Evolutionary conservation across 306 rosid species (phyloP).

Genomic region (Citrullus colocynthis): DNA sequence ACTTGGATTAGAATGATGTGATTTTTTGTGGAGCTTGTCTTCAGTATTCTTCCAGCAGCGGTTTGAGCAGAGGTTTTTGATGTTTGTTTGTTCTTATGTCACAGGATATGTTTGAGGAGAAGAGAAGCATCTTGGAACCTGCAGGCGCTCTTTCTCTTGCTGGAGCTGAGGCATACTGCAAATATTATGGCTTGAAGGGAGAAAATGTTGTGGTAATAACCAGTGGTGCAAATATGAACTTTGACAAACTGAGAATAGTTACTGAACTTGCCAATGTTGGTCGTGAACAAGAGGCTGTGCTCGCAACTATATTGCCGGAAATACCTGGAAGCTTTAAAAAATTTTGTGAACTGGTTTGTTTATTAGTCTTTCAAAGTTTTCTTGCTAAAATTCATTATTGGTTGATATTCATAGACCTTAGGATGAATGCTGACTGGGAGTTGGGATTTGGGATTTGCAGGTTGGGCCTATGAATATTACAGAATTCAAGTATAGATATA

Average conservation of each 20-base stretch:
- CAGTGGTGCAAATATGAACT: slow-evolving; percentile 98
- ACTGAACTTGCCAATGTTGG: slow-evolving; percentile 97
- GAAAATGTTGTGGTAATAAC: slow-evolving; percentile 72
- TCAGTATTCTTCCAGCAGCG: neutral
- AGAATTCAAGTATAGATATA: slow-evolving; percentile 78
- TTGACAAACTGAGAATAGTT: slow-evolving; percentile 75
- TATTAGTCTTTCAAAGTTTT: neutral
- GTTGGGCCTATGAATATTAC: slow-evolving; percentile 77
- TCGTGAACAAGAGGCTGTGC: slow-evolving; percentile 82
- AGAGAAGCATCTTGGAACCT: slow-evolving; percentile 87
- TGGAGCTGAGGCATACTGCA: slow-evolving; percentile 98
- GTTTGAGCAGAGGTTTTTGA: neutral
- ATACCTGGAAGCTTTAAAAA: slow-evolving; percentile 78
- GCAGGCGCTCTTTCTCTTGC: slow-evolving; percentile 98
- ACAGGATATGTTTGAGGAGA: slow-evolving; percentile 99
- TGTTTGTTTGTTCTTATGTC: slow-evolving; percentile 11
- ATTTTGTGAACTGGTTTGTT: slow-evolving; percentile 67
- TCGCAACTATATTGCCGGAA: slow-evolving; percentile 67
- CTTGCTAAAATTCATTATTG: neutral
- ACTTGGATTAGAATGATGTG: neutral
- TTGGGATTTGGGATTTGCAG: slow-evolving; percentile 30
- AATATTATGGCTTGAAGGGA: slow-evolving; percentile 75
- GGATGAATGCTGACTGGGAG: neutral
- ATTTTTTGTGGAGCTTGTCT: neutral
- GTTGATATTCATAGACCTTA: neutral